Evolutionary conservation across 2,329 filamentous ascomycete genomes (phyloP).

Genomic region (Aspergillus phoenicis): DNA sequence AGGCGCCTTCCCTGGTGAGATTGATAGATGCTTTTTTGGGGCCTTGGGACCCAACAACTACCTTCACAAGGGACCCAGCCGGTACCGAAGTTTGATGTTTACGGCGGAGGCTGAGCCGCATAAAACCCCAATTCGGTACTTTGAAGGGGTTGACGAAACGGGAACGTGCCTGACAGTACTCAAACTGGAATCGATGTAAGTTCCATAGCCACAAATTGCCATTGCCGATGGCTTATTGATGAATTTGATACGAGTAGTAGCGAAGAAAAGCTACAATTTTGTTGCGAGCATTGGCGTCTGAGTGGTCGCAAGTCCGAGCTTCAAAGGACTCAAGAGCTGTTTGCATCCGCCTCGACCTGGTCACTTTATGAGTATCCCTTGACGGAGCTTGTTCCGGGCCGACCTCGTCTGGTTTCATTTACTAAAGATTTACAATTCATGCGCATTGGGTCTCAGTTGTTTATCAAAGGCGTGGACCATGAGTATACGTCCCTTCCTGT

Average conservation of each 20-base stretch:
- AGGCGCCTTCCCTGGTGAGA: neutral
- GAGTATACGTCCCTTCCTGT: neutral
- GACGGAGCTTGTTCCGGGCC: neutral
- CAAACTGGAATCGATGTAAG: neutral
- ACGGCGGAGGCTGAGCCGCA: neutral
- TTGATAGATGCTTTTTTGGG: conserved; percentile 12
- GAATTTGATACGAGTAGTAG: neutral
- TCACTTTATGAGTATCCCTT: neutral
- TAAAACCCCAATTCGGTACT: neutral
- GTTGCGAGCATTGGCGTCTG: neutral
- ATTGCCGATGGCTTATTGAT: neutral
- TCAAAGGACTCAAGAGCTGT: neutral
- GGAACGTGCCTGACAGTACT: neutral
- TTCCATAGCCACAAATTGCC: neutral
- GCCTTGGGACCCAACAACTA: conserved; percentile 2
- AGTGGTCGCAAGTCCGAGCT: neutral
- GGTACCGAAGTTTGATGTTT: conserved; percentile 1
- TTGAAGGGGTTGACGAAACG: neutral
- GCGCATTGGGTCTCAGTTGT: neutral
- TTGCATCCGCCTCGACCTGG: neutral
- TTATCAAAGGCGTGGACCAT: neutral
- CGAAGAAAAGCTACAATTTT: neutral
- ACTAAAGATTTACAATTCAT: neutral
- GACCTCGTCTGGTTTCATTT: neutral
- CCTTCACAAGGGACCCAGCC: conserved; percentile 1